These are phyloP conservation scores for Globisporangium cystogenes DNA, from an alignment of 352 stramenopile species.

Conservation along the genomic window DNA sequence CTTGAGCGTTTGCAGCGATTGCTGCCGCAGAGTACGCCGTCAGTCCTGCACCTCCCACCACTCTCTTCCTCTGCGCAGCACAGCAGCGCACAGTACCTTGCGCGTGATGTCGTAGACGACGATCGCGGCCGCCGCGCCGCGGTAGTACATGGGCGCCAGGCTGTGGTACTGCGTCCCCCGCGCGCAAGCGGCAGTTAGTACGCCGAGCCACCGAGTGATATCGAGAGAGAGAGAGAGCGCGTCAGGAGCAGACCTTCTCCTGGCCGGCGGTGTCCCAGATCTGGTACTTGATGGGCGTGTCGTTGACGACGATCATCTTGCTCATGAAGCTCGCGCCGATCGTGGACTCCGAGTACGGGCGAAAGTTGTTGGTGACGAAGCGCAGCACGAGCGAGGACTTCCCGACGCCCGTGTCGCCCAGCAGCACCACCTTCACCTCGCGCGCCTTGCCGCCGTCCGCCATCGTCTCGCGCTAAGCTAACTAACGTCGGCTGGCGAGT, in stretches of 20 bases:
- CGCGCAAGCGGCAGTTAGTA: background rate
- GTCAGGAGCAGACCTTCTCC: conserved; percentile 57
- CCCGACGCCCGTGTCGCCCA: conserved; percentile 93
- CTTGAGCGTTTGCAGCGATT: conserved; percentile 92
- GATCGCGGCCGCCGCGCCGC: conserved; percentile 94
- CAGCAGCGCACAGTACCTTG: conserved; percentile 38
- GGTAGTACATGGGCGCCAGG: conserved; percentile 98
- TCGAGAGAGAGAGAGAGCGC: background rate
- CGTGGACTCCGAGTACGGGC: conserved; percentile 94
- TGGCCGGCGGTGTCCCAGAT: conserved; percentile 99
- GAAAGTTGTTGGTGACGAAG: conserved; percentile 97
- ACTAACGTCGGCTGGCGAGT: background rate
- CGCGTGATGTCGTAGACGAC: conserved; percentile 98
- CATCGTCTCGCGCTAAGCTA: conserved; percentile 24
- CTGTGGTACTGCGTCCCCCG: conserved; percentile 83
- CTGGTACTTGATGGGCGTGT: conserved; percentile 94
- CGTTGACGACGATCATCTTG: conserved; percentile 93
- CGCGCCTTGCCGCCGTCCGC: conserved; percentile 70
- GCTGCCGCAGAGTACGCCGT: too few relatives aligned
- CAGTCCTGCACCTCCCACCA: too few relatives aligned
- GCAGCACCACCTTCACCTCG: conserved; percentile 88
- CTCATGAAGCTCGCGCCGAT: conserved; percentile 98
- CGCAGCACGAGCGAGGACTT: conserved; percentile 95
- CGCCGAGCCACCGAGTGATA: background rate
- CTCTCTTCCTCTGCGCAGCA: too few relatives aligned